A percentile compares a stretch with the other conserved stretches of the same genome.
phyloP scores from a whole-genome alignment of 2,329 filamentous ascomycete species.

The Cladosporium sp. region DNA sequence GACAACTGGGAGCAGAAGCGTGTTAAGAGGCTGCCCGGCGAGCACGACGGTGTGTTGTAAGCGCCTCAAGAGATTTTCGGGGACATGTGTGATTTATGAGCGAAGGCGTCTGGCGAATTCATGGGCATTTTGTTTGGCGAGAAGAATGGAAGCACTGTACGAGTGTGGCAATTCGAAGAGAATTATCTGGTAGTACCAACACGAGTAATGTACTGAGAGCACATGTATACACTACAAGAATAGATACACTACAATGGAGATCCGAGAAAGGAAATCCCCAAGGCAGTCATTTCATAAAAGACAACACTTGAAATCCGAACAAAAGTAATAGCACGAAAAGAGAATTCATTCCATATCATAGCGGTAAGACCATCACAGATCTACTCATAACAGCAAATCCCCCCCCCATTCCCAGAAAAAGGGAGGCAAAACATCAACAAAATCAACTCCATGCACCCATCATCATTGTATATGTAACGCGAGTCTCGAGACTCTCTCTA shows the following conservation, averaged over 20 bases:
- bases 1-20: constrained; percentile 97
- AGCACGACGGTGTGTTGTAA: constrained; percentile 79
- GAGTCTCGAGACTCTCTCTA: background rate
- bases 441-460: constrained; percentile 8
- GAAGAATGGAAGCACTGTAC: background rate
- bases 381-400: background rate
- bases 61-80: background rate
- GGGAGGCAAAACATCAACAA: background rate
- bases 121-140: background rate
- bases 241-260: background rate
- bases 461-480: background rate
- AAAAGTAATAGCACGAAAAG: constrained; percentile 5
- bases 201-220: background rate
- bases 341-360: constrained; percentile 13
- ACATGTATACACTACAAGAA: background rate
- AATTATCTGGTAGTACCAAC: background rate
- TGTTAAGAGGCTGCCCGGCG: constrained; percentile 83
- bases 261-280: background rate
- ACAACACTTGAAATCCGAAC: background rate
- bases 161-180: background rate
- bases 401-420: background rate
- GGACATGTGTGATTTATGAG: constrained; percentile 4
- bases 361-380: constrained; percentile 2
- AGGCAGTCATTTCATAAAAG: background rate
- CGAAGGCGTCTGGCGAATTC: constrained; percentile 18